Evolutionary conservation across 208 protist species (phyloP), one percentile per base, ranked within the genome.

Genomic region (Crithidia sp.): DNA sequence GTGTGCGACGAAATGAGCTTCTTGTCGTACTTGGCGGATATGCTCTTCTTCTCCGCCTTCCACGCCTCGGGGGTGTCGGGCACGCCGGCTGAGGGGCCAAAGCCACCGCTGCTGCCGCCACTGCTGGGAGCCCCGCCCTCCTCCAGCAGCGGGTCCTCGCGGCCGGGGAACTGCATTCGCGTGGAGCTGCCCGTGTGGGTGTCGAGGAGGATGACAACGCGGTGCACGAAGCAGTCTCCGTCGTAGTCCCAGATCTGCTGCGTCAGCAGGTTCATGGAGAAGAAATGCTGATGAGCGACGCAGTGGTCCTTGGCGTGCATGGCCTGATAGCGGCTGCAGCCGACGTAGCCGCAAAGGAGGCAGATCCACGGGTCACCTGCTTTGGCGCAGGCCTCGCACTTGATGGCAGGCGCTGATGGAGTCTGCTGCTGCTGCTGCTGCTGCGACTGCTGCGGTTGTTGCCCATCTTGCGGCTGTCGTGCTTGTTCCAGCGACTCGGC

Each of bases 241-340:
- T 92, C 84, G 70, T 98, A 98, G 78, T 98, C 95, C 93, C 95
- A 98, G 28, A 98, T 91, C 71, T 97, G 90, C 79, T 97, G 95
- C 14, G 92, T 97, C 5, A 90, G 78, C 43, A 98, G 77, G 67
- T 94, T 94, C 77, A 98, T 93, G 5, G 93, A 95, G 69, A 97
- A 97, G 60, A 87, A 85, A 80, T 98, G 95, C 28, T 68, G 58
- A 10, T 69, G 39, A 9, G 74, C 59, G 0, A 88, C 44, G 53
- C 79, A 96, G 78, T 98, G 95, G 0, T 95, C 83, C 59, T 85
- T 87, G 54, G 93, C 93, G 77, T 98, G 95, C 86, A 88, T 92
- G n/a, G 82, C 87, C 55, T 95, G 91, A 72, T 98, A 98, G 8
- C 95, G 82, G 71, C 93, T 95, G 71, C 95, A 98, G n/a, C 95